These are phyloP conservation scores for Suhomyces emberorum DNA, from an alignment of 805 yeast genomes.

Conservation along the genomic window DNA sequence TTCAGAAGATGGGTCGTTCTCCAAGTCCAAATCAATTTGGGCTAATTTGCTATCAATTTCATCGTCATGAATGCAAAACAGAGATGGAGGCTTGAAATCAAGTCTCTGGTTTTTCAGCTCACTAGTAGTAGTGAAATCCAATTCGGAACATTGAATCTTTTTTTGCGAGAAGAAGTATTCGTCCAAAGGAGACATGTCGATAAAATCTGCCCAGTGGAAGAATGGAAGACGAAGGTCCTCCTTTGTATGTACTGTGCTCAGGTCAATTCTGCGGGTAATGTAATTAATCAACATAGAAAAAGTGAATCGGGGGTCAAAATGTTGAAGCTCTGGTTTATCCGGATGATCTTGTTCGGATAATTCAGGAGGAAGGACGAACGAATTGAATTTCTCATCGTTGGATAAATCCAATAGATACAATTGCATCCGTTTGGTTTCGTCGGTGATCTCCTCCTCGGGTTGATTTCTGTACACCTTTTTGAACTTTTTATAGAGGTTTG, in stretches of 20 bases:
- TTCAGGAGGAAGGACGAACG: constrained; percentile 13
- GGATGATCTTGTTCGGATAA: constrained; percentile 6
- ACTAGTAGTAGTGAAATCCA: constrained; percentile 15
- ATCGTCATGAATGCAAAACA: constrained; percentile 25
- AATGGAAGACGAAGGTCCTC: constrained; percentile 14
- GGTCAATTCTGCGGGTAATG: constrained; percentile 2
- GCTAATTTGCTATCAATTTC: constrained; percentile 13
- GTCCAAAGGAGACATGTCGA: constrained; percentile 21
- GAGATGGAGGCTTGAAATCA: constrained; percentile 12
- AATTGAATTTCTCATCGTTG: constrained; percentile 6
- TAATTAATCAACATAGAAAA: constrained; percentile 17
- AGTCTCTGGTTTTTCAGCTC: constrained; percentile 9
- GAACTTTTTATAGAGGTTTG: constrained; percentile 3
- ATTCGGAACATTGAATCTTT: constrained; percentile 17
- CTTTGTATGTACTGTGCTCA: neutral
- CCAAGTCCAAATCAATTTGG: neutral
- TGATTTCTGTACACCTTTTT: neutral
- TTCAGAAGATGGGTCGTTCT: neutral
- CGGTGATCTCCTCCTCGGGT: neutral
- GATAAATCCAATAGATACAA: constrained; percentile 1
- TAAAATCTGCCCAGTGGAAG: constrained; percentile 36
- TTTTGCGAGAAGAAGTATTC: constrained; percentile 10
- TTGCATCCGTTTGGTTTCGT: neutral
- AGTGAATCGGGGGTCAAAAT: constrained; percentile 30
- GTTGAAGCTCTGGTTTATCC: constrained; percentile 11